Percentiles rank a stretch among this genome's conserved stretches.
phyloP scores from a whole-genome alignment of 75 land plant genomes.

The Picea glauca region DNA sequence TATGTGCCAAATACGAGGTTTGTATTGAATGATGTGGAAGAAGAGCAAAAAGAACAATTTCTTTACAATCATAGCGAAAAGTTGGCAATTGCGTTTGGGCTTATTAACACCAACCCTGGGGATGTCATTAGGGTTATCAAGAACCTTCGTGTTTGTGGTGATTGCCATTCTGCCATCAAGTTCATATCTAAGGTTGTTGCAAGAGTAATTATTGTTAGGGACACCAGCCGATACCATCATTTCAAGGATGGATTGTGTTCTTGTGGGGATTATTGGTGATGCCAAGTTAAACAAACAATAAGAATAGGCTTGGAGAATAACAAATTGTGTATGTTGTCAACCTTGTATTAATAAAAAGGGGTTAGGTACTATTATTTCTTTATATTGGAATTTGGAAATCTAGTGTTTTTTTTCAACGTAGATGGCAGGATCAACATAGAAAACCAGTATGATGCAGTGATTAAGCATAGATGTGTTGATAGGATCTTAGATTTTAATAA shows the following conservation, averaged over 20 bases:
- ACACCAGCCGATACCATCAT: slow-evolving; percentile 21
- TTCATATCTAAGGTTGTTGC: slow-evolving; percentile 16
- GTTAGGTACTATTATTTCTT: too few relatives aligned
- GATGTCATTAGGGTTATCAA: slow-evolving; percentile 17
- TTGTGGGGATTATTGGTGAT: slow-evolving; percentile 25
- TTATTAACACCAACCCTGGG: slow-evolving; percentile 19
- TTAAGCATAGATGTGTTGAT: too few relatives aligned
- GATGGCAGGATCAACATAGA: too few relatives aligned
- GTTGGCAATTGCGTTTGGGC: slow-evolving; percentile 33
- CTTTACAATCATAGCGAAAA: slow-evolving; percentile 23
- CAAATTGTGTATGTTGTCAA: too few relatives aligned
- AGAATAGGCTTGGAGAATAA: too few relatives aligned
- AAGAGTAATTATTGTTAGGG: slow-evolving; percentile 26
- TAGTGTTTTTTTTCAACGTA: too few relatives aligned
- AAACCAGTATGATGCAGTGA: too few relatives aligned
- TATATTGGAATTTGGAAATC: too few relatives aligned
- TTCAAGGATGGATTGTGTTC: slow-evolving; percentile 31
- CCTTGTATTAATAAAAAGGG: too few relatives aligned
- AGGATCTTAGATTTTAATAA: too few relatives aligned
- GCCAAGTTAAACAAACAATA: too few relatives aligned
- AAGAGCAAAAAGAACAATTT: not conserved
- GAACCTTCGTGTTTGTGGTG: slow-evolving; percentile 21
- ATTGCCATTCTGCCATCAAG: slow-evolving; percentile 24
- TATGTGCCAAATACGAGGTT: slow-evolving; percentile 15
- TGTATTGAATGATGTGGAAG: slow-evolving; percentile 13